Evolutionary conservation across 176 grass and related monocot species (phyloP).

Genomic region (Carex parvula): DNA sequence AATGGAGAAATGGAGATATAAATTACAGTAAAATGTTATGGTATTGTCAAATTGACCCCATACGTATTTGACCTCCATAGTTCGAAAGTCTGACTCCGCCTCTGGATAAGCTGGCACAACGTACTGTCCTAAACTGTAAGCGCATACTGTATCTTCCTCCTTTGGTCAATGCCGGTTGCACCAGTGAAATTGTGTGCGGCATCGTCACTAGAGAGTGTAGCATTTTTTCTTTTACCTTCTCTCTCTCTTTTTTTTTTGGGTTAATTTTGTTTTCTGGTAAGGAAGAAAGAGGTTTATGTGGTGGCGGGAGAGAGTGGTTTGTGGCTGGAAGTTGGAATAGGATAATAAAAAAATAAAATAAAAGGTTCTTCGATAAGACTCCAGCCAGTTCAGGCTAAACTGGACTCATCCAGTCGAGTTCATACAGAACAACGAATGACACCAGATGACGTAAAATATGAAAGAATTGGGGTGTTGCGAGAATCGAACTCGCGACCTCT

Average conservation of each 20-base stretch:
- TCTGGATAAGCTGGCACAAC: neutral
- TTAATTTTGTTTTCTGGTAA: neutral
- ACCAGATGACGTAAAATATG: too few relatives aligned
- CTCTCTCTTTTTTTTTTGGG: neutral
- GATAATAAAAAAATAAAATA: neutral
- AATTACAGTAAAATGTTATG: too few relatives aligned
- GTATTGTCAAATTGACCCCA: too few relatives aligned
- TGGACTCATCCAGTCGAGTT: neutral
- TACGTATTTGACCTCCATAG: too few relatives aligned
- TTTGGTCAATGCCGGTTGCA: constrained; percentile 3
- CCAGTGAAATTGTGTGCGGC: constrained; percentile 32
- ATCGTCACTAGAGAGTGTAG: constrained; percentile 24
- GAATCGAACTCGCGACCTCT: constrained; percentile 63
- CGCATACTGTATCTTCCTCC: neutral
- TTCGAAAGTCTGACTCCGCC: too few relatives aligned
- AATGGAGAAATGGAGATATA: too few relatives aligned
- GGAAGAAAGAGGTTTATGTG: constrained; percentile 3
- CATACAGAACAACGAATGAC: too few relatives aligned
- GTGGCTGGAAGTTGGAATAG: constrained; percentile 9
- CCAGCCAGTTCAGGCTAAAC: neutral
- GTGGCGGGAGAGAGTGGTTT: constrained; percentile 27
- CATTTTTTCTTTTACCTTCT: neutral
- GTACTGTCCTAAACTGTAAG: constrained; percentile 11
- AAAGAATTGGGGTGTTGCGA: constrained; percentile 35
- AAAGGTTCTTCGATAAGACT: neutral